Conservation (phyloP, 192 early-diverging fungal species). For the Coemansia sp. region DNA sequence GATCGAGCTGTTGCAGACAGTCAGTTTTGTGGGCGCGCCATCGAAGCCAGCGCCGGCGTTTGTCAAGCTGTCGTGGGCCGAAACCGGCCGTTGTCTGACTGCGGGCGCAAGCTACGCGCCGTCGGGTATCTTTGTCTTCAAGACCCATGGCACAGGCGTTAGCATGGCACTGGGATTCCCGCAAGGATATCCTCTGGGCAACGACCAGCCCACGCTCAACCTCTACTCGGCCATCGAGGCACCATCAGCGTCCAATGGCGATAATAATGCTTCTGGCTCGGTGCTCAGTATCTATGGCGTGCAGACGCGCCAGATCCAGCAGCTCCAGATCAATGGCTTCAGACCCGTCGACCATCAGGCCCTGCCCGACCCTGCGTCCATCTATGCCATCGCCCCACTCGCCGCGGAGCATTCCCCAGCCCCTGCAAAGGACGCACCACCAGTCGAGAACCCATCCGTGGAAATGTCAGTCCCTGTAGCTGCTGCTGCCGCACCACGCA, state of each 20-base stretch:
- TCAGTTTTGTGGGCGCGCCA: conserved; percentile 23
- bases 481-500: background rate
- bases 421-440: too few species aligned
- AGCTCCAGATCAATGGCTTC: conserved; percentile 36
- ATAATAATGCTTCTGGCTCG: background rate
- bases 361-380: conserved; percentile 28
- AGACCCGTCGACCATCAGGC: conserved; percentile 17
- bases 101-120: conserved; percentile 31
- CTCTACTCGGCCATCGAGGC: conserved; percentile 32
- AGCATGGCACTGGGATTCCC: conserved; percentile 30
- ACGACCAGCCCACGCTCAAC: conserved; percentile 37
- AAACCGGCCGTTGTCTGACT: conserved; percentile 33
- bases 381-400: conserved; percentile 18
- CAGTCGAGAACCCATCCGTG: too few species aligned
- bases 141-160: conserved; percentile 18
- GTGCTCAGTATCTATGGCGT: conserved; percentile 45
- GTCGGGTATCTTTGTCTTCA: conserved; percentile 33
- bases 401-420: too few species aligned
- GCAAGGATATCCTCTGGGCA: conserved; percentile 29
- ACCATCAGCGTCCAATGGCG: conserved; percentile 4
- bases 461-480: too few species aligned
- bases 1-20: conserved; percentile 25
- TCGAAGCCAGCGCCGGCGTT: conserved; percentile 24
- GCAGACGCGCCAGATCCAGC: conserved; percentile 46
- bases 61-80: conserved; percentile 37